Evolutionary conservation across 2,329 filamentous ascomycete genomes (phyloP), one percentile per base, ranked within the genome.

Genomic region (Thyridium curvatum): DNA sequence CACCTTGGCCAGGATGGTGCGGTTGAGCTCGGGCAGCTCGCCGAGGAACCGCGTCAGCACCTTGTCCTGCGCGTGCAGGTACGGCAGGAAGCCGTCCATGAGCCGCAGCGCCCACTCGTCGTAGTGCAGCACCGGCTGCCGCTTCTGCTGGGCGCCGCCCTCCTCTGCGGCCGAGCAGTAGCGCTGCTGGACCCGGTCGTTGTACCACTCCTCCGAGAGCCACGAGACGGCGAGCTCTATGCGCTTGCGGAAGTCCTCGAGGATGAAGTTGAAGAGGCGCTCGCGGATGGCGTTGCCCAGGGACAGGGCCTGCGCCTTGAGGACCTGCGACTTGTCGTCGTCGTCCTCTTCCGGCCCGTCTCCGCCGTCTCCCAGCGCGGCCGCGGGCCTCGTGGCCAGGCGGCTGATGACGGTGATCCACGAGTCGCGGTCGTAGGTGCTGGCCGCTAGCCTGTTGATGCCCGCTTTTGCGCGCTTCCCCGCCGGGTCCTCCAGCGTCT

Each of bases 151-250:
- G 8, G 10, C 31, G 28, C 21, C 8, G 12, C 8, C 17, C 34
- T 21, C 12, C 8, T 12, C 12, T 10, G 58, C 57, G 35, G 55
- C 61, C 28, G 59, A 60, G n/a, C 55, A 54, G 39, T 60, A 68
- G 41, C 46, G 58, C 35, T 54, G 65, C 44, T 58, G 64, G 46
- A 66, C 63, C 59, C 61, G 80, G 58, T 97, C 91, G 52, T 90
- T 94, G 61, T 95, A 97, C 91, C 93, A 98, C 63, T 98, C 93
- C 60, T 98, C 93, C 51, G 84, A 94, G 13, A 98, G 72, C 93
- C 93, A 98, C 8, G 84, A 82, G 37, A 97, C 88, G 2, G 89
- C 91, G 16, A 93, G 77, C 49, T 94, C 90, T 46, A 97, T 90
- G 32, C 93, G 82, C 45, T 77, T 82, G 39, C 91, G 81, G 64